Conservation (phyloP, 805 yeast genomes). For the Cyberlindnera veronae region DNA sequence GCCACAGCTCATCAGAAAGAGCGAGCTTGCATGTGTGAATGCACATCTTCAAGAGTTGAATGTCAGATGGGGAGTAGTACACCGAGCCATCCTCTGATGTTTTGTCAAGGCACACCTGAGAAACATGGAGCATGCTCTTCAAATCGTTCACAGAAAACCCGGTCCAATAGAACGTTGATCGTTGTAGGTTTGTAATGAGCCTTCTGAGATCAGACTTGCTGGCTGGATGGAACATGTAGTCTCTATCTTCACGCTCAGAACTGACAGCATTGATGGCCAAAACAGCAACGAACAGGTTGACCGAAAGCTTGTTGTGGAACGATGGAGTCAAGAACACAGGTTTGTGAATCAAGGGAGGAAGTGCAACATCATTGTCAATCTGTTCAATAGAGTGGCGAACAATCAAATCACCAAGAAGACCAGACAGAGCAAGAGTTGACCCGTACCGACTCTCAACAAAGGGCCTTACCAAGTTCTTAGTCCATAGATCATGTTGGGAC, state of each 20-base stretch:
- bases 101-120: constrained; percentile 43
- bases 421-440: constrained; percentile 38
- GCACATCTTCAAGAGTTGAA: constrained; percentile 39
- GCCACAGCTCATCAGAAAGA: constrained; percentile 51
- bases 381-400: constrained; percentile 56
- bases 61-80: constrained; percentile 38
- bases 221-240: constrained; percentile 66
- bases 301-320: constrained; percentile 54
- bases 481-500: constrained; percentile 46
- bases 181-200: constrained; percentile 56
- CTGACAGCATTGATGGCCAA: constrained; percentile 72
- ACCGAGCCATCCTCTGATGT: constrained; percentile 26
- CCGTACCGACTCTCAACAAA: constrained; percentile 39
- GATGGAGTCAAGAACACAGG: constrained; percentile 62
- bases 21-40: constrained; percentile 46
- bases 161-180: constrained; percentile 73
- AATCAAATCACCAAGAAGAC: constrained; percentile 44
- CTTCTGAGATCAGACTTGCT: constrained; percentile 52
- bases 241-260: constrained; percentile 62
- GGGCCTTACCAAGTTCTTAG: constrained; percentile 43
- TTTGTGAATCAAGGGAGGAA: constrained; percentile 58
- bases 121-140: constrained; percentile 46
- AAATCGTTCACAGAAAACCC: constrained; percentile 63
- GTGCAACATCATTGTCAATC: constrained; percentile 49
- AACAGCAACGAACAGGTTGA: constrained; percentile 63